A percentile compares a stretch with the other conserved stretches of the same genome.
phyloP scores from a whole-genome alignment of 2,329 filamentous ascomycete genomes.

The Pseudogymnoascus sp. region DNA sequence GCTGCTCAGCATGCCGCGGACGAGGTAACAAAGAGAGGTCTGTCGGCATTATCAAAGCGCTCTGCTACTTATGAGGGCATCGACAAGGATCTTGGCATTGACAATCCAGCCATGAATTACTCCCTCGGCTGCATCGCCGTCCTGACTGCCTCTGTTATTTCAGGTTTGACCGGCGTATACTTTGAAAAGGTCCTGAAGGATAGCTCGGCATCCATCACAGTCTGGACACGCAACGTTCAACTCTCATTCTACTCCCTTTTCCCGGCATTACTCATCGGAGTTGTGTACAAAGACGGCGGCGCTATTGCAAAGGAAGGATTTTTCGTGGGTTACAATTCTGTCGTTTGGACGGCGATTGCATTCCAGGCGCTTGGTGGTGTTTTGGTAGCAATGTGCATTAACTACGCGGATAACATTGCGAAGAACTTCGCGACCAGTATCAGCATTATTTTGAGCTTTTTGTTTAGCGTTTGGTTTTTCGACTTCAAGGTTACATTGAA shows the following conservation, averaged over 20 bases:
- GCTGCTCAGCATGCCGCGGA: conserved; percentile 41
- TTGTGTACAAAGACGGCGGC: conserved; percentile 77
- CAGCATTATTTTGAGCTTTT: conserved; percentile 77
- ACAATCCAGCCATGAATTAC: conserved; percentile 57
- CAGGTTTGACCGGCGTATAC: conserved; percentile 76
- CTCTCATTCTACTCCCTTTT: conserved; percentile 91
- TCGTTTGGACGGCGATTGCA: conserved; percentile 78
- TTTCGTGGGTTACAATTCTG: conserved; percentile 87
- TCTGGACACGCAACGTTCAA: conserved; percentile 94
- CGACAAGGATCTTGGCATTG: conserved; percentile 48
- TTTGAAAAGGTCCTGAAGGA: conserved; percentile 91
- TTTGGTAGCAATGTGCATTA: conserved; percentile 72
- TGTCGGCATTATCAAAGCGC: conserved; percentile 47
- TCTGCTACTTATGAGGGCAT: conserved; percentile 91
- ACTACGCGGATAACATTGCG: conserved; percentile 78
- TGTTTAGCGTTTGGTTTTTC: conserved; percentile 81
- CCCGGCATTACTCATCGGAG: conserved; percentile 75
- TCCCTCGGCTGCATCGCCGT: conserved; percentile 73
- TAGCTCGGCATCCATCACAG: conserved; percentile 61
- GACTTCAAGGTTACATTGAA: conserved; percentile 63
- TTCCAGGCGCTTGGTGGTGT: conserved; percentile 80
- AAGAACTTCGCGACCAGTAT: conserved; percentile 92
- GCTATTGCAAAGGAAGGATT: conserved; percentile 79
- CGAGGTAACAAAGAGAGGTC: conserved; percentile 42
- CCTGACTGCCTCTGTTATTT: conserved; percentile 66